These are phyloP conservation scores for Macrolepiota albuminosa DNA, from an alignment of 768 basidiomycete genomes.

Conservation along the genomic window DNA sequence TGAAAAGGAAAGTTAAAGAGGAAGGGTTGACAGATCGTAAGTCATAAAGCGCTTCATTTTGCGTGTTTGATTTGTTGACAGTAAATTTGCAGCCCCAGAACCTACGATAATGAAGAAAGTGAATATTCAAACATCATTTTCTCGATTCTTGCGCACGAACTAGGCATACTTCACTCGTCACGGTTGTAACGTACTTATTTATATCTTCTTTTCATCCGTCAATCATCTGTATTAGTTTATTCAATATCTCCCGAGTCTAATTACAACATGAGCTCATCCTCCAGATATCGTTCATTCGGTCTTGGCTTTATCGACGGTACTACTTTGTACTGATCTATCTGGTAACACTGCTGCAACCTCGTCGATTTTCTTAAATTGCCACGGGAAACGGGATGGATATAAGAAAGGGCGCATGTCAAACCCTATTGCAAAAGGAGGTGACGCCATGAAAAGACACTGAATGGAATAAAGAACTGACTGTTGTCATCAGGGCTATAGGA, in stretches of 20 bases:
- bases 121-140: constrained; percentile 67
- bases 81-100: constrained; percentile 53
- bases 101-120: constrained; percentile 93
- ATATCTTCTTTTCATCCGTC: constrained; percentile 1
- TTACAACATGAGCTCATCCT: constrained; percentile 14
- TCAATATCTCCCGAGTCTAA: constrained; percentile 8
- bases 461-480: constrained; percentile 42
- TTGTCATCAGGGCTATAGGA: constrained; percentile 97
- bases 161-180: constrained; percentile 16
- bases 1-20: constrained; percentile 90
- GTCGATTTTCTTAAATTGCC: constrained; percentile 97
- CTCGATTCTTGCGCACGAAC: constrained; percentile 61
- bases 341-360: constrained; percentile 73
- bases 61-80: not conserved
- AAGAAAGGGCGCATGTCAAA: constrained; percentile 96
- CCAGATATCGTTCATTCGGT: constrained; percentile 31
- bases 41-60: constrained; percentile 27
- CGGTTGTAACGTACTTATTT: constrained; percentile 5
- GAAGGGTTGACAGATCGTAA: constrained; percentile 79
- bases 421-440: constrained; percentile 39
- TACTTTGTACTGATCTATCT: constrained; percentile 48
- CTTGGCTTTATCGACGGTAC: constrained; percentile 37
- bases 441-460: constrained; percentile 9
- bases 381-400: constrained; percentile 91
- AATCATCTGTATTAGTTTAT: constrained; percentile 16